These are phyloP conservation scores for Phylloporus rhodoxanthus DNA, from an alignment of 768 basidiomycete genomes.

Conservation along the genomic window DNA sequence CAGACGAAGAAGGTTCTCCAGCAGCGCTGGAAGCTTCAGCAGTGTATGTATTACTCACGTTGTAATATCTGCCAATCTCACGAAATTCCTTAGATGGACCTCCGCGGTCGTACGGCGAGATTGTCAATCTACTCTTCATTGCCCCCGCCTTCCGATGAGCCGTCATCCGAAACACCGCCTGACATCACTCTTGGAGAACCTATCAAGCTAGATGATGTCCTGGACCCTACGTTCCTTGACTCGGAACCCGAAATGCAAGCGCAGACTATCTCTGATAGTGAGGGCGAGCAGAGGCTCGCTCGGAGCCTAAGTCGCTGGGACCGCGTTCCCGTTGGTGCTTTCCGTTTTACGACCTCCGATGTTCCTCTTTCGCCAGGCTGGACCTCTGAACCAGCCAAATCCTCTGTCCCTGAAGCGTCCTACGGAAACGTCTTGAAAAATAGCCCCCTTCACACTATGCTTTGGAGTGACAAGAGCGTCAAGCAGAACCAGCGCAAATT, in stretches of 20 bases:
- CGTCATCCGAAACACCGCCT: constrained; percentile 29
- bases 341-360: constrained; percentile 49
- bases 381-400: constrained; percentile 23
- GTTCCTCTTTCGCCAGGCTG: constrained; percentile 26
- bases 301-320: constrained; percentile 67
- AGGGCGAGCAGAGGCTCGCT: constrained; percentile 36
- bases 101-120: constrained; percentile 29
- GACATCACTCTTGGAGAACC: constrained; percentile 43
- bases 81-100: constrained; percentile 19
- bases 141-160: constrained; percentile 34
- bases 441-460: constrained; percentile 51
- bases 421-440: constrained; percentile 44
- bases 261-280: constrained; percentile 30
- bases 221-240: constrained; percentile 68
- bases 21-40: constrained; percentile 31
- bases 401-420: constrained; percentile 17
- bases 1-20: constrained; percentile 24
- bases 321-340: constrained; percentile 63
- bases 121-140: constrained; percentile 32
- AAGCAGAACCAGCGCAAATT: constrained; percentile 23
- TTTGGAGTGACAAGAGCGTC: constrained; percentile 39
- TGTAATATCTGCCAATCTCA: constrained; percentile 9
- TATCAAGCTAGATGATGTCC: constrained; percentile 63
- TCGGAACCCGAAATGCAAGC: constrained; percentile 41
- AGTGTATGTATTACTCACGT: constrained; percentile 28